Evolutionary conservation across 2,329 filamentous ascomycete genomes (phyloP).

Genomic region (Ceratocystis smalleyi): DNA sequence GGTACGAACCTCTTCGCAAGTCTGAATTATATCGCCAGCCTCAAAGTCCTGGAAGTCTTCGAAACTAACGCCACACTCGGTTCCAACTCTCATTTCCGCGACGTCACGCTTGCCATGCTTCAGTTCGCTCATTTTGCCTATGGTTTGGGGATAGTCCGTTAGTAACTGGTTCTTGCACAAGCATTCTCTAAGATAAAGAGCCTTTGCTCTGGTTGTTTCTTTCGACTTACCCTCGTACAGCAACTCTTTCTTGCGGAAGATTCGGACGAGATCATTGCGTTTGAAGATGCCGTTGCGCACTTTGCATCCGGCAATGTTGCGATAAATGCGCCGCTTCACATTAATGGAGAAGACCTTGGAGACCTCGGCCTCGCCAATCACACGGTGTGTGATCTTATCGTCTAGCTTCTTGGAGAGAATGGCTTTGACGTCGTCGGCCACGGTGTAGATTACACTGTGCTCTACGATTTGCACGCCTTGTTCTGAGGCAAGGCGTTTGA

Average conservation of each 20-base stretch:
- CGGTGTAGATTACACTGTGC: slow-evolving; percentile 72
- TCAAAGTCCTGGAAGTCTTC: slow-evolving; percentile 63
- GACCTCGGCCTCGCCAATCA: slow-evolving; percentile 79
- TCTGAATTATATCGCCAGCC: slow-evolving; percentile 73
- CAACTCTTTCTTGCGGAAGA: slow-evolving; percentile 53
- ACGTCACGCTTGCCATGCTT: slow-evolving; percentile 92
- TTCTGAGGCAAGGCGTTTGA: slow-evolving; percentile 53
- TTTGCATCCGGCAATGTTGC: slow-evolving; percentile 73
- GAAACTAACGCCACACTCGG: slow-evolving; percentile 85
- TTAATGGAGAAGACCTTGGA: slow-evolving; percentile 73
- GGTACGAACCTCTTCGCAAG: slow-evolving; percentile 64
- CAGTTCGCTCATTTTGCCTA: slow-evolving; percentile 64
- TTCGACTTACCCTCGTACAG: slow-evolving; percentile 63
- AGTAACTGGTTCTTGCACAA: background rate
- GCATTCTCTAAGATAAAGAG: slow-evolving; percentile 17
- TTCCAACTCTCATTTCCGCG: slow-evolving; percentile 73
- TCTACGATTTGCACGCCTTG: slow-evolving; percentile 65
- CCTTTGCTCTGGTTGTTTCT: slow-evolving; percentile 8
- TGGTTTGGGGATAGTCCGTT: background rate
- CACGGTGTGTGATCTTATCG: slow-evolving; percentile 49
- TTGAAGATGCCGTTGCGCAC: slow-evolving; percentile 65
- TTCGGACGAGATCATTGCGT: slow-evolving; percentile 48
- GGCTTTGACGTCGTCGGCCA: slow-evolving; percentile 56
- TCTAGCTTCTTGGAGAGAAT: slow-evolving; percentile 55
- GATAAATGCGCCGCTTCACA: slow-evolving; percentile 51